These are phyloP conservation scores for Fusarium bactridioides DNA, from an alignment of 2,329 filamentous ascomycete genomes.

Conservation along the genomic window DNA sequence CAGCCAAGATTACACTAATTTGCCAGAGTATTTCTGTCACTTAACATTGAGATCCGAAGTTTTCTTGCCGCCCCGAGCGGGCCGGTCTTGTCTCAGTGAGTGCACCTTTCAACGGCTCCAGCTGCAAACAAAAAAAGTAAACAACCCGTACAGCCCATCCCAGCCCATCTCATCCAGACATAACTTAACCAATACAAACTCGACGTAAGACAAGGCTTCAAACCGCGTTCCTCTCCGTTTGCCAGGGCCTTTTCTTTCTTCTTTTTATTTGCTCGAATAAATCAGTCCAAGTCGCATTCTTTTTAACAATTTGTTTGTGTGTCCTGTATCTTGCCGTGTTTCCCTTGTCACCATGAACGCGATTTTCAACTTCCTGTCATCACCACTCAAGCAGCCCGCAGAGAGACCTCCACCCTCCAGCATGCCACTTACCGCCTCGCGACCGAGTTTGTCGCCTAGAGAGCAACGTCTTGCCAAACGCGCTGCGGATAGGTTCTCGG, in stretches of 20 bases:
- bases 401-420: not conserved
- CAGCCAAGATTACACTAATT: too few relatives aligned
- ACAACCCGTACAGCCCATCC: not conserved
- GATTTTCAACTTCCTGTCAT: constrained; percentile 30
- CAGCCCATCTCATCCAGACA: not conserved
- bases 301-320: not conserved
- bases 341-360: constrained; percentile 7
- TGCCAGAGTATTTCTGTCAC: not conserved
- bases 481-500: constrained; percentile 7
- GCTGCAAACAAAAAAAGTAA: constrained; percentile 12
- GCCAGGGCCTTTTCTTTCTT: not conserved
- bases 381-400: constrained; percentile 34
- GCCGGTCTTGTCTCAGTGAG: too few relatives aligned
- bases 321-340: not conserved
- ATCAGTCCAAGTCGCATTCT: too few relatives aligned
- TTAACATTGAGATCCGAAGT: rapidly evolving
- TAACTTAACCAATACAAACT: not conserved
- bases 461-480: constrained; percentile 22
- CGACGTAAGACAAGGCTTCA: constrained; percentile 3
- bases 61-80: not conserved
- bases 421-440: constrained; percentile 24
- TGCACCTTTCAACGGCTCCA: not conserved
- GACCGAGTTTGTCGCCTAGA: constrained; percentile 22
- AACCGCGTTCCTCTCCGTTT: not conserved
- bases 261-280: not conserved